Conservation (phyloP, 176 grass and related monocot species). For the Carex myosuroides region DNA sequence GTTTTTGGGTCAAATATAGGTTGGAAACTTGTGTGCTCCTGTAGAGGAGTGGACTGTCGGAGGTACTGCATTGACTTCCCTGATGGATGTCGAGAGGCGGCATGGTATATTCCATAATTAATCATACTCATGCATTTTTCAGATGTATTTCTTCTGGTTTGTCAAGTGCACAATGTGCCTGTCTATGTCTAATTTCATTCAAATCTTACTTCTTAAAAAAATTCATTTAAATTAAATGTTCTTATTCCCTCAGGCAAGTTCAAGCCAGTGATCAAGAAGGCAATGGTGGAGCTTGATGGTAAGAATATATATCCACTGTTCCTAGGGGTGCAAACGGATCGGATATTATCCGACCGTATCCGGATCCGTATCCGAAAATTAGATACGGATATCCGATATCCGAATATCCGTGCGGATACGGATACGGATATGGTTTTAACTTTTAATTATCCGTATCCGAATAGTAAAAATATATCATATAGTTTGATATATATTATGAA, state of each 20-base stretch:
- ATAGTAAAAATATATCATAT: too few relatives aligned
- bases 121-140: background rate
- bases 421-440: too few relatives aligned
- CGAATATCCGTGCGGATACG: too few relatives aligned
- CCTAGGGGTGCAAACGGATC: too few relatives aligned
- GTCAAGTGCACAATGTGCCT: background rate
- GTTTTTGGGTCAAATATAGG: conserved; percentile 33
- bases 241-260: conserved; percentile 53
- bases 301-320: conserved; percentile 4
- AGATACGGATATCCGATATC: too few relatives aligned
- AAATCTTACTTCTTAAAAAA: background rate
- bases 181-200: background rate
- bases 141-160: background rate
- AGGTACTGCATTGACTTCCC: conserved; percentile 86
- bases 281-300: conserved; percentile 99
- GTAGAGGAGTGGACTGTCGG: conserved; percentile 95
- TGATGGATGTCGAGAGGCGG: conserved; percentile 99
- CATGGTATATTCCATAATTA: conserved; percentile 57
- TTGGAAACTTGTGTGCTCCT: conserved; percentile 75
- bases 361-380: too few relatives aligned
- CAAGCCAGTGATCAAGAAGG: conserved; percentile 99
- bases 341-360: too few relatives aligned
- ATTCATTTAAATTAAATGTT: background rate
- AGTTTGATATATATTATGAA: too few relatives aligned
- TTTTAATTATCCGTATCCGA: too few relatives aligned